Evolutionary conservation across 2,329 filamentous ascomycete species (phyloP).

Genomic region (Trichoderma sp.): DNA sequence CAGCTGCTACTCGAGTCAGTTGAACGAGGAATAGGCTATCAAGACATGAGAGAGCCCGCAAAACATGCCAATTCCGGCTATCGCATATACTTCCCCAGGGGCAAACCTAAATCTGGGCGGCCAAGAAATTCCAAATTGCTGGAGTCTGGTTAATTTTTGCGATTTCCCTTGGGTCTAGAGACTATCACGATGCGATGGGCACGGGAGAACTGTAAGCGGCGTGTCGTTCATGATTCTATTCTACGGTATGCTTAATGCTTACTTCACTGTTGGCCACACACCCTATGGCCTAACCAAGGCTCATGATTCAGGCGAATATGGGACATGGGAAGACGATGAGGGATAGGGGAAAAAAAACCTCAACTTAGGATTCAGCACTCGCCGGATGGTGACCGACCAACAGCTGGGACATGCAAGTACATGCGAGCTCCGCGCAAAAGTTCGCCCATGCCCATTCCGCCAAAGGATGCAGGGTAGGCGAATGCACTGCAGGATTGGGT

Average conservation of each 20-base stretch:
- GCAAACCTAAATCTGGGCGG: not conserved
- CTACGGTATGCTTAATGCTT: not conserved
- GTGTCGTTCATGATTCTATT: not conserved
- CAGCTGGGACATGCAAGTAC: not conserved
- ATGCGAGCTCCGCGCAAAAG: not conserved
- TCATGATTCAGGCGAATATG: not conserved
- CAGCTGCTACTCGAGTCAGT: not conserved
- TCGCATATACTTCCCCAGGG: not conserved
- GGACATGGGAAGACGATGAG: not conserved
- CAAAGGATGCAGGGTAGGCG: not conserved
- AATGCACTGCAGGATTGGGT: not conserved
- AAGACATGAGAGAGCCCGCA: not conserved
- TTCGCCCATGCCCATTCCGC: not conserved
- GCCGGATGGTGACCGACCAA: not conserved
- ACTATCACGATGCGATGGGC: not conserved
- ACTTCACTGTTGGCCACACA: not conserved
- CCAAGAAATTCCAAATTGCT: not conserved
- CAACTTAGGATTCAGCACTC: not conserved
- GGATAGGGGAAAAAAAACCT: not conserved
- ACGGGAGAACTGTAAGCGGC: not conserved
- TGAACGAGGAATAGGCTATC: not conserved
- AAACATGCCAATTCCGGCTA: not conserved
- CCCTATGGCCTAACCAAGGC: not conserved
- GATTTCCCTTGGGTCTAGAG: not conserved
- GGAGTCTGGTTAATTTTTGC: not conserved